phyloP scores from a whole-genome alignment of 1,139 yeast species.

The Candida albicans region DNA sequence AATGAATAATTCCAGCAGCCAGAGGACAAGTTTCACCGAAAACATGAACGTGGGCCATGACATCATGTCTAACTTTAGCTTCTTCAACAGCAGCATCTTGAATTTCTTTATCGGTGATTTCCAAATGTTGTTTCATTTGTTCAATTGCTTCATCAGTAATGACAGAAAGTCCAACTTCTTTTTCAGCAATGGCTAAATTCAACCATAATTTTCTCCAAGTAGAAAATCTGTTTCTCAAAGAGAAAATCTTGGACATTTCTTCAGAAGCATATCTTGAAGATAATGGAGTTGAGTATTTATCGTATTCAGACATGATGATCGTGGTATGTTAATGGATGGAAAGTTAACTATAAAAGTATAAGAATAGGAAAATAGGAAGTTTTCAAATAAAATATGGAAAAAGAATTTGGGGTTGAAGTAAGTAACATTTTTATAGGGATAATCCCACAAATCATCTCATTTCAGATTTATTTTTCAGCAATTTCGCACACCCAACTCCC shows the following conservation, averaged over 20 bases:
- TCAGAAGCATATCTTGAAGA: constrained; percentile 97
- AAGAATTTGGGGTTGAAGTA: neutral
- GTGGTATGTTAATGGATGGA: neutral
- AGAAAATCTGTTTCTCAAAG: constrained; percentile 89
- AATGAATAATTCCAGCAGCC: constrained; percentile 96
- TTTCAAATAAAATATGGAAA: too few relatives aligned
- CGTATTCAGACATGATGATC: constrained; percentile 42
- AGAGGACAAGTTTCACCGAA: constrained; percentile 91
- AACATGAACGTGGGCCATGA: constrained; percentile 98
- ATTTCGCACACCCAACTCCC: neutral
- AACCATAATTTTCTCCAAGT: constrained; percentile 99
- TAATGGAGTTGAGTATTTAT: constrained; percentile 84
- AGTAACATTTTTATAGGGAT: neutral
- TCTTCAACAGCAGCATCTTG: constrained; percentile 88
- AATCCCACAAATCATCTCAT: neutral
- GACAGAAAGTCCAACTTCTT: constrained; percentile 80
- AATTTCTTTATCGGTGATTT: constrained; percentile 90
- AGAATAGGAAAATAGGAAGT: neutral
- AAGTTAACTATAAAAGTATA: neutral
- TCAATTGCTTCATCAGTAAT: constrained; percentile 89
- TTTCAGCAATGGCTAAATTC: constrained; percentile 93
- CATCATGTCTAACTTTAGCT: constrained; percentile 98
- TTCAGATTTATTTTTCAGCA: neutral
- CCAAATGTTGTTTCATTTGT: constrained; percentile 76
- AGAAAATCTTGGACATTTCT: constrained; percentile 93